These are phyloP conservation scores for Pichia ethanolica DNA, from an alignment of 805 yeast genomes.

Conservation along the genomic window DNA sequence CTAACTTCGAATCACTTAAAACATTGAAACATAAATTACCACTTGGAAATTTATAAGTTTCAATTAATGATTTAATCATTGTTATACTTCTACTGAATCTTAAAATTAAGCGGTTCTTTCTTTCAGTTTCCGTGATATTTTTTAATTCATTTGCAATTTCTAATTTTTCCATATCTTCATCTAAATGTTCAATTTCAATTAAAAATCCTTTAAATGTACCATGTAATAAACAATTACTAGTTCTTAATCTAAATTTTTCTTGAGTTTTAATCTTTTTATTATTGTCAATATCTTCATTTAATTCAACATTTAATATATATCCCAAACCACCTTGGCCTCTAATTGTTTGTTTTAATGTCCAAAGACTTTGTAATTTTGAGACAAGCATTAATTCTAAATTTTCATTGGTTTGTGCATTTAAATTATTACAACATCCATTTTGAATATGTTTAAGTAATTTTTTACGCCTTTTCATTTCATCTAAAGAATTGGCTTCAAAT, in stretches of 20 bases:
- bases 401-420: slow-evolving; percentile 32
- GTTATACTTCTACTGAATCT: slow-evolving; percentile 28
- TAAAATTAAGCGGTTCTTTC: slow-evolving; percentile 21
- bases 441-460: slow-evolving; percentile 21
- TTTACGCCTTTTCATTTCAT: slow-evolving; percentile 17
- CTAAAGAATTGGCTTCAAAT: slow-evolving; percentile 19
- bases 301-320: slow-evolving; percentile 41
- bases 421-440: slow-evolving; percentile 46
- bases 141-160: slow-evolving; percentile 8
- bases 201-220: slow-evolving; percentile 68
- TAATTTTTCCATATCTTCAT: slow-evolving; percentile 14
- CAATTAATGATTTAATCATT: slow-evolving; percentile 27
- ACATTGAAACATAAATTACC: slow-evolving; percentile 32
- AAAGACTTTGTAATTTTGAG: slow-evolving; percentile 56
- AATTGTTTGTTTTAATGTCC: slow-evolving; percentile 62
- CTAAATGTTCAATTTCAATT: slow-evolving; percentile 47
- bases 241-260: slow-evolving; percentile 47
- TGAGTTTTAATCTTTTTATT: slow-evolving; percentile 13
- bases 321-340: slow-evolving; percentile 71
- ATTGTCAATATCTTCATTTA: slow-evolving; percentile 15
- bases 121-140: slow-evolving; percentile 11
- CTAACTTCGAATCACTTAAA: slow-evolving; percentile 30
- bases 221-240: slow-evolving; percentile 67
- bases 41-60: slow-evolving; percentile 28
- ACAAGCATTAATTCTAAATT: slow-evolving; percentile 48